phyloP scores from a whole-genome alignment of 345 rosid species.

The Noccaea caerulescens region DNA sequence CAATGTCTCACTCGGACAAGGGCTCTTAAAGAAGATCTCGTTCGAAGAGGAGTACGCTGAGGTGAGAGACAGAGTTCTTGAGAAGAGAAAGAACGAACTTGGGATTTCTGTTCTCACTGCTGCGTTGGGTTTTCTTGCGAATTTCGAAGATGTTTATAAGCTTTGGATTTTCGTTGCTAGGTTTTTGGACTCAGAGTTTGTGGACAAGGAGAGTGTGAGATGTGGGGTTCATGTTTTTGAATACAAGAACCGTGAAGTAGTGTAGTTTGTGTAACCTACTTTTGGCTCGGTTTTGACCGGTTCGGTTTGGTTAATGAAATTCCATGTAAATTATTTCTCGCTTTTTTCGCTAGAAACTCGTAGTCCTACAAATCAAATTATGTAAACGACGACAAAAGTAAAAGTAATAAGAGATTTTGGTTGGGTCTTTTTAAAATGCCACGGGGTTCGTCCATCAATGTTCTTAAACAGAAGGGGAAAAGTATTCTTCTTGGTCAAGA shows the following conservation, averaged over 20 bases:
- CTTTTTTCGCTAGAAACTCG: too few species aligned
- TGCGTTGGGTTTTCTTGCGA: conserved; percentile 78
- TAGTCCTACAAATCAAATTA: too few species aligned
- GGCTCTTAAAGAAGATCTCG: conserved; percentile 65
- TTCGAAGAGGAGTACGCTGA: conserved; percentile 65
- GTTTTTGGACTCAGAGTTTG: conserved; percentile 89
- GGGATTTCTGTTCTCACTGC: conserved; percentile 72
- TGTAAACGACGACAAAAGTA: too few species aligned
- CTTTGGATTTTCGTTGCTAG: conserved; percentile 85
- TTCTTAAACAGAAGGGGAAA: neutral
- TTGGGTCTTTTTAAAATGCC: conserved; percentile 1
- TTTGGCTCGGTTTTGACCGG: neutral
- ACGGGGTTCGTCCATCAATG: conserved; percentile 1
- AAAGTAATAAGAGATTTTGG: too few species aligned
- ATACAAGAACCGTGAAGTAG: conserved; percentile 36
- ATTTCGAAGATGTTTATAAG: conserved; percentile 79
- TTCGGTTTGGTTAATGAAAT: neutral
- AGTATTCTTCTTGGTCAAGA: conserved; percentile 1
- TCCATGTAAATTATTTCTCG: neutral
- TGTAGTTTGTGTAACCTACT: conserved; percentile 24
- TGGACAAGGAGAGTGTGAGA: conserved; percentile 76
- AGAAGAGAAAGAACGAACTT: conserved; percentile 48
- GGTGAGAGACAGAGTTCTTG: conserved; percentile 56
- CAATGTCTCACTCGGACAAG: conserved; percentile 72
- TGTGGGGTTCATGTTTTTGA: conserved; percentile 42